A percentile compares a stretch with the other conserved stretches of the same genome.
phyloP scores from a whole-genome alignment of 306 rosid species.

The Ormosia emarginata region DNA sequence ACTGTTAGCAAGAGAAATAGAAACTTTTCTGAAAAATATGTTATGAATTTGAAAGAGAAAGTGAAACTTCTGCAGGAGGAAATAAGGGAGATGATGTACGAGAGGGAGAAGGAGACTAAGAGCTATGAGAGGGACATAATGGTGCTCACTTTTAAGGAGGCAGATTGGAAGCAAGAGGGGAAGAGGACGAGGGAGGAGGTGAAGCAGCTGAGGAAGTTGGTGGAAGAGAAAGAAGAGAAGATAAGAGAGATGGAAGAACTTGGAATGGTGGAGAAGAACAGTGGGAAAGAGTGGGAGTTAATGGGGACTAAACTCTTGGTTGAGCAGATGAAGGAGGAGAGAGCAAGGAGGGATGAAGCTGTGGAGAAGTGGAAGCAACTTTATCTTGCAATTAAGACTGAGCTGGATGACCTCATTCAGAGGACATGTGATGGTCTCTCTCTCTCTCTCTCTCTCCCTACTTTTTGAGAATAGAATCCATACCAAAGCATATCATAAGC shows the following conservation, averaged over 20 bases:
- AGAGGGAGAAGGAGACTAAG: conserved; percentile 56
- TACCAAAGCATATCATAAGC: neutral
- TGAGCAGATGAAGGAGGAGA: conserved; percentile 72
- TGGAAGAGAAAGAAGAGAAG: conserved; percentile 62
- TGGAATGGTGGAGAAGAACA: neutral
- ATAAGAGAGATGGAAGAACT: conserved; percentile 45
- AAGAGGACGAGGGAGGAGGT: conserved; percentile 69
- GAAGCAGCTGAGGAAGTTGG: conserved; percentile 53
- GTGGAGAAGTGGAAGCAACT: conserved; percentile 96
- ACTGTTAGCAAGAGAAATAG: conserved; percentile 40
- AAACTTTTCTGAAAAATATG: conserved; percentile 30
- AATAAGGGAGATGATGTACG: conserved; percentile 51
- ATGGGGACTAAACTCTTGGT: conserved; percentile 51
- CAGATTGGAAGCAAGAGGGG: conserved; percentile 87
- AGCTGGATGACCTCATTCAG: conserved; percentile 91
- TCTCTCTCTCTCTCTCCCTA: neutral
- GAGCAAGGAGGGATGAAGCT: conserved; percentile 78
- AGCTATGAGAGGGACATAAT: conserved; percentile 69
- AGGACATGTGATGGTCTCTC: conserved; percentile 59
- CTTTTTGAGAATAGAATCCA: neutral
- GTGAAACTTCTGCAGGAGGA: conserved; percentile 59
- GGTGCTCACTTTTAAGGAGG: conserved; percentile 69
- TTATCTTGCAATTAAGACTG: conserved; percentile 78
- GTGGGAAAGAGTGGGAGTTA: conserved; percentile 47
- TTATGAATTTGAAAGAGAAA: conserved; percentile 48